Evolutionary conservation across 306 rosid species (phyloP), one percentile per base, ranked within the genome.

Genomic region (Vigna angularis): DNA sequence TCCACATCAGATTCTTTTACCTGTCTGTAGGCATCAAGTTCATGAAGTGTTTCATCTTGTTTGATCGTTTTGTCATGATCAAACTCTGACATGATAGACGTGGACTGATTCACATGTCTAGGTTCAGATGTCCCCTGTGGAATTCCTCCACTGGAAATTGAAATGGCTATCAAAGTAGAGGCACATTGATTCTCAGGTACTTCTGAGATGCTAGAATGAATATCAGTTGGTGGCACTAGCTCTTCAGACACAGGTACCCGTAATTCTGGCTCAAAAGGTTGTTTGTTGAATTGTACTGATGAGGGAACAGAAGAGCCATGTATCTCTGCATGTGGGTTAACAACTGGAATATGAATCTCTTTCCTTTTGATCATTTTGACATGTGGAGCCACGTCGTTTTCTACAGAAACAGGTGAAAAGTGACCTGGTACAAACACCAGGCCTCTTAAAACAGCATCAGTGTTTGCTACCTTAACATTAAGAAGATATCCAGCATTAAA

Each of bases 401-500:
- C 88, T 16, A 81, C 42, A 11, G 90, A 86, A 55, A 89, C 36
- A 47, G 90, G 96, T 64, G 74, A 51, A 76, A 84, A 72, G 66
- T 20, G 76, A 11, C 81, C 89, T 0, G 89, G 87, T 47, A 72
- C 80, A 83, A 91, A 91, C 44, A 76, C 93, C 16, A 84, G 73
- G 51, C 93, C 96, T 74, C 88, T 86, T 32, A 91, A 73, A 74
- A 20, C 51, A 72, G 90, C 66, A 52, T 91, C 81, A 6, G 81
- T 55, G 50, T 77, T 77, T 1, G 44, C 83, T 10, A 87, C 68
- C 84, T 77, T 85, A 76, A 87, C 90, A 70, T 84, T 83, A 59
- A 91, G 80, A 76, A 89, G 91, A 83, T 84, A 91, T 47, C 93
- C 96, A 30, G 81, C 89, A 67, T 74, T 86, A 65, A 84, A 89